phyloP scores from a whole-genome alignment of 1,139 yeast genomes.

The Scheffersomyces stambukii region DNA sequence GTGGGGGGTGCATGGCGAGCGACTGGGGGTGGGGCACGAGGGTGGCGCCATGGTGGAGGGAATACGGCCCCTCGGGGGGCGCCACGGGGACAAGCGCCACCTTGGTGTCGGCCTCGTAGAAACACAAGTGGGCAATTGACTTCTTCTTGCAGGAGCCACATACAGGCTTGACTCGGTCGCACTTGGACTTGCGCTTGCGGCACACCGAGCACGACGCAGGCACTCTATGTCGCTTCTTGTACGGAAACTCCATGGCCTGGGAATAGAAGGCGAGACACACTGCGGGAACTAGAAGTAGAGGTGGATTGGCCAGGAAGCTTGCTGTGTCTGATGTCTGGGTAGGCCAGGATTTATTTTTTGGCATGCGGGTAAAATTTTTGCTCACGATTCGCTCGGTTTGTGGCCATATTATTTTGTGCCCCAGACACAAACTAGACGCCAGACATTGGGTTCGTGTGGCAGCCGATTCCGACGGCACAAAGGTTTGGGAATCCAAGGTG shows the following conservation, averaged over 20 bases:
- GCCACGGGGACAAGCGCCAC: constrained; percentile 2
- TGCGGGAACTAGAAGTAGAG: too few relatives aligned
- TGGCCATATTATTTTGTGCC: too few relatives aligned
- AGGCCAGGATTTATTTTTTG: too few relatives aligned
- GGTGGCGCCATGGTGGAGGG: constrained; percentile 1
- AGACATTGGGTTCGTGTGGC: too few relatives aligned
- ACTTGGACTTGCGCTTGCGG: constrained; percentile 43
- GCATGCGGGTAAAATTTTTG: too few relatives aligned
- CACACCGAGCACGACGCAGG: constrained; percentile 48
- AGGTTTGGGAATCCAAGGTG: too few relatives aligned
- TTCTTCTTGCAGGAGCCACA: constrained; percentile 72
- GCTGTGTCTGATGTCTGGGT: too few relatives aligned
- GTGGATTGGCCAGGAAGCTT: too few relatives aligned
- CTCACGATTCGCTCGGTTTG: too few relatives aligned
- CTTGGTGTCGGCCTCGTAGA: constrained; percentile 35
- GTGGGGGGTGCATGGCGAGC: neutral
- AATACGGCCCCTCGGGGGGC: neutral
- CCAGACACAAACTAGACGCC: too few relatives aligned
- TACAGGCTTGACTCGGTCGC: constrained; percentile 65
- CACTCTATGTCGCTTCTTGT: constrained; percentile 37
- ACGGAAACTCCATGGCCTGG: constrained; percentile 14
- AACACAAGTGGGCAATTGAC: constrained; percentile 71
- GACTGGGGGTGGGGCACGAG: neutral
- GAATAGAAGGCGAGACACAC: neutral
- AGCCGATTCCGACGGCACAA: too few relatives aligned